A percentile compares a stretch with the other conserved stretches of the same genome.
phyloP scores from a whole-genome alignment of 2,329 filamentous ascomycete genomes.

The Alternaria ventricosa region DNA sequence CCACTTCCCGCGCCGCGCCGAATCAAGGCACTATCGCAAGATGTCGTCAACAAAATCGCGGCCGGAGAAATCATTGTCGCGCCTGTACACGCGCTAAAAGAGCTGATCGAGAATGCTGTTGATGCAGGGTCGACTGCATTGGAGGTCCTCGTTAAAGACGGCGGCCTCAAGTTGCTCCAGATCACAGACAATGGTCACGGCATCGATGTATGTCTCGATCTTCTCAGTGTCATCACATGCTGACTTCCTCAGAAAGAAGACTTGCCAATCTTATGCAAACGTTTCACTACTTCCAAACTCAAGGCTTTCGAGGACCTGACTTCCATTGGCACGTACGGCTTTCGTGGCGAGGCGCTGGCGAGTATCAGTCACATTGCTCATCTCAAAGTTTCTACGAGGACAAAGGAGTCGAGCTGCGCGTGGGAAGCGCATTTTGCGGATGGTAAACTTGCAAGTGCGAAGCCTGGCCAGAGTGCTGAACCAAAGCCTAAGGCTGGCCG shows the following conservation, averaged over 20 bases:
- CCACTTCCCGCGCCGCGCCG: conserved; percentile 50
- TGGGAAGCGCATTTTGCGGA: conserved; percentile 89
- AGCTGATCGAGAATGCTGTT: conserved; percentile 95
- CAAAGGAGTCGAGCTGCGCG: conserved; percentile 82
- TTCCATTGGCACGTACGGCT: conserved; percentile 94
- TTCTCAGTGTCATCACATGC: background rate
- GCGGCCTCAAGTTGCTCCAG: conserved; percentile 91
- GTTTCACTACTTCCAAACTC: conserved; percentile 96
- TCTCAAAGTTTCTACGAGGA: conserved; percentile 92
- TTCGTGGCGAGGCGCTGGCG: conserved; percentile 91
- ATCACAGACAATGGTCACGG: conserved; percentile 98
- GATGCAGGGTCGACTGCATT: conserved; percentile 94
- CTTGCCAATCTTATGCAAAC: conserved; percentile 87
- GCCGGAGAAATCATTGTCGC: conserved; percentile 98
- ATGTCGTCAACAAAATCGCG: conserved; percentile 98
- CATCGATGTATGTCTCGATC: conserved; percentile 72
- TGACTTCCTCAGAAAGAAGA: conserved; percentile 75
- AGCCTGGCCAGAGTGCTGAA: conserved; percentile 84
- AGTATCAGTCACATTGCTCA: conserved; percentile 99
- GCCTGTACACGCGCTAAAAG: conserved; percentile 93
- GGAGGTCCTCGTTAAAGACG: conserved; percentile 92
- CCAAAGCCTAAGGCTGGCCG: conserved; percentile 88
- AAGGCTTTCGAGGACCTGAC: conserved; percentile 90
- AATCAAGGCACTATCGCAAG: conserved; percentile 81
- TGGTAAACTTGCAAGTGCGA: conserved; percentile 79